Evolutionary conservation across 257 asterid species (phyloP).

Genomic region (Solanum habrochaites): DNA sequence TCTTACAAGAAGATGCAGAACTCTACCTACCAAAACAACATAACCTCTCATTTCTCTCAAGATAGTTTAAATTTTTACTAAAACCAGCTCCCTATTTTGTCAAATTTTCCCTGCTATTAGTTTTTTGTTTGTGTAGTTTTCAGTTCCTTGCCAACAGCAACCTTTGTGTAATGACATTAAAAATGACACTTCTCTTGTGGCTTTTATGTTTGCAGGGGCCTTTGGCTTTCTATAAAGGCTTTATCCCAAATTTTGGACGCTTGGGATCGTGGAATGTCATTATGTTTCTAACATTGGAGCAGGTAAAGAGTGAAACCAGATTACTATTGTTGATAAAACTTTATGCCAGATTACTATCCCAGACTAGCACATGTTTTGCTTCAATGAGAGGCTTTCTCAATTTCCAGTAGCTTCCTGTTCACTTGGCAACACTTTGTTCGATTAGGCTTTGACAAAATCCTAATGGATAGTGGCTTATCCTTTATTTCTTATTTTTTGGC

Average conservation of each 20-base stretch:
- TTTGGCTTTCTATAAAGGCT: constrained; percentile 89
- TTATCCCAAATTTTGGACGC: constrained; percentile 89
- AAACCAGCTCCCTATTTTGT: not conserved
- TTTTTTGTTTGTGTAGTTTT: not conserved
- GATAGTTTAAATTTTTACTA: not conserved
- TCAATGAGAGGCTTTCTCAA: not conserved
- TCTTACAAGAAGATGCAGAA: not conserved
- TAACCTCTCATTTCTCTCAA: not conserved
- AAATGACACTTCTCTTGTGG: not conserved
- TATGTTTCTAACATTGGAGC: constrained; percentile 92
- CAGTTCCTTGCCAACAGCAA: not conserved
- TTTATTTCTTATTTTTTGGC: constrained; percentile 1
- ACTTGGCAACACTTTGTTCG: not conserved
- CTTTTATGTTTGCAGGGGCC: constrained; percentile 55
- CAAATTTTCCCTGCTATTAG: not conserved
- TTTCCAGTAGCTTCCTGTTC: not conserved
- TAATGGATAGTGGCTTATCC: not conserved
- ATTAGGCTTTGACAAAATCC: not conserved
- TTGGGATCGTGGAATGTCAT: constrained; percentile 95
- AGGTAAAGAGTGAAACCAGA: too few species aligned
- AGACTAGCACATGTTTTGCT: not conserved
- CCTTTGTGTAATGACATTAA: not conserved
- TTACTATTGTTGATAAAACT: not conserved
- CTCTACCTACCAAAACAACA: not conserved
- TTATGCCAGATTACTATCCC: not conserved